Evolutionary conservation across 305 asterid species (phyloP), one percentile per base, ranked within the genome.

Genomic region (Withania somnifera): DNA sequence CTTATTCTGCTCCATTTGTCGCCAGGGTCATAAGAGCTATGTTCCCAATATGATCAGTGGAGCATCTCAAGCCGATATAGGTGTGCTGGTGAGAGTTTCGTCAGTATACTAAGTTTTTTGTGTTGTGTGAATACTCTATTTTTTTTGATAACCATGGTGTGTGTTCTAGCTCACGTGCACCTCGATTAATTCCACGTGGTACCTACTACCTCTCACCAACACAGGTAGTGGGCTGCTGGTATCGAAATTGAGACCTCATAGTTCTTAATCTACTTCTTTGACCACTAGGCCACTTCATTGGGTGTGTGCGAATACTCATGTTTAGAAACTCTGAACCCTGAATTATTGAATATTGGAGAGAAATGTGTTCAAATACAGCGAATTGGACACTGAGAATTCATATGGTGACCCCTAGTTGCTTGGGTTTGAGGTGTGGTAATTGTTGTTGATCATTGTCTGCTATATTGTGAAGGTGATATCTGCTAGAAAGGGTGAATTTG

Each of bases 31-130:
- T 88, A 97, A 97, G 90, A 97, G 99, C 79, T 94, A 94, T 87
- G 99, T 97, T 4, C 99, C 99, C 22, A 97, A 97, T 89, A 97
- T 97, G 99, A 97, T 97, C 87, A 91, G 98, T 84, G 99, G 99
- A 82, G 98, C 98, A 82, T 95, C 98, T 79, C 99, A 97, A 89
- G 99, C 99, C 83, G 99, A 97, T 87, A 90, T 92, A 50, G 99
- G 99, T 78, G 98, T 94, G 80, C 90, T 97, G 52, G 99, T 95
- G 90, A 89, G 94, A 84, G 38, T 17, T 11, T 57, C 42, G 20
- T 24, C 6, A 60, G 32, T 7, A 3, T 38, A 45, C 60, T 54
- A 47, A 13, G 61, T 42, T 53, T 51, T 11, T 36, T 67, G 53
- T 51, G 47, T 67, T 24, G 36, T 38, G 58, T 81, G 28, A 58